Evolutionary conservation across 371 early-diverging fungal species (phyloP), one percentile per base, ranked within the genome.

Genomic region (Fennellomyces sp.): DNA sequence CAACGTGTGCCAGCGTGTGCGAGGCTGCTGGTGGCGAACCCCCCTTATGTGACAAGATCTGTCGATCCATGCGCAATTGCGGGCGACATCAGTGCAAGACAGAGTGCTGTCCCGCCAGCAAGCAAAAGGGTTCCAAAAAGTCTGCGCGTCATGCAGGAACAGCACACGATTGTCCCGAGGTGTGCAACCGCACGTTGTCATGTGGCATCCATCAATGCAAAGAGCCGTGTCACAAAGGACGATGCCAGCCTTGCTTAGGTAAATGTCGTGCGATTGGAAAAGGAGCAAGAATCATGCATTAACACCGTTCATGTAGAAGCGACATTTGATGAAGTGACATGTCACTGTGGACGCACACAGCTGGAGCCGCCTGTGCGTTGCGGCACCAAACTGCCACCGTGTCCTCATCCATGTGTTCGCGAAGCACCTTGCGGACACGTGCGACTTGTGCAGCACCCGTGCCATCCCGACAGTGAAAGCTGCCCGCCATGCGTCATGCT

Each of bases 401-500:
- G 94, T 63, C 80, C 72, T 30, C 72, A 83, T 64, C 70, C 86
- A 5, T 93, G 94, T 72, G 75, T 67, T 15, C 84, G 91, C 10
- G 68, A 73, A 3, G 77, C 86, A 12, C 65, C 80, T 13, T 93
- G 94, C 71, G 92, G 89, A 7, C 94, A 93, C 60, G 64, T 82
- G 12, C 82, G 81, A 3, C 69, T 87, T 15, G 62, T 84, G 26
- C 69, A 78, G 21, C 94, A 93, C 58, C 84, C 82, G 48, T 93
- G 94, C 60, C 94, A 93, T 66, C 81, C 84, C 1, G 91, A 89
- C 57, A 75, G 67, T 26, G 85, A 81, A 28, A 74, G 88, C 0
- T 93, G 94, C 41, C 90, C 94, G 19, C 92, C 91, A 1, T 93
- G 94, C 56, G 72, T 88, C 7, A 76, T 82, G 26, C 70, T 91